These are phyloP conservation scores for Calocybe gangraenosa DNA, from an alignment of 768 basidiomycete species.

Conservation along the genomic window DNA sequence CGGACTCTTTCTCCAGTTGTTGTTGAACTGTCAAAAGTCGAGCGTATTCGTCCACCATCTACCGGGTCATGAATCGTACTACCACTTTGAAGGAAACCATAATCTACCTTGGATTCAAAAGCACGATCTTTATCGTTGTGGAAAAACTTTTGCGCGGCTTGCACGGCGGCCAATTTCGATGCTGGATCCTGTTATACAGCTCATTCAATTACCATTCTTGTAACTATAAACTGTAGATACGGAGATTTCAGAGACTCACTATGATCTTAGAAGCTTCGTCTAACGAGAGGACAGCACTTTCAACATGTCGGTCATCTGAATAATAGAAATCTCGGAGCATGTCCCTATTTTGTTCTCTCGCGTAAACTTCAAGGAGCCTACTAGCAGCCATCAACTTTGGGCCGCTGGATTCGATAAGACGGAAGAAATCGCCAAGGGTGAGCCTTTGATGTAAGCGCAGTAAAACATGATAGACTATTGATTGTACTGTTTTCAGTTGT, in stretches of 20 bases:
- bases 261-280: slow-evolving; percentile 71
- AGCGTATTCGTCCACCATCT: slow-evolving; percentile 91
- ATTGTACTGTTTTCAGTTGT: slow-evolving; percentile 2
- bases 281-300: slow-evolving; percentile 85
- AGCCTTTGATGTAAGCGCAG: slow-evolving; percentile 82
- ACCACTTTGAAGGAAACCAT: background rate
- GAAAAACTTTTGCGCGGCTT: slow-evolving; percentile 88
- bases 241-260: slow-evolving; percentile 43
- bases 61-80: background rate
- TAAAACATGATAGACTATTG: slow-evolving; percentile 86
- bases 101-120: slow-evolving; percentile 83
- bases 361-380: slow-evolving; percentile 83
- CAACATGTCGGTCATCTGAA: slow-evolving; percentile 92
- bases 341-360: slow-evolving; percentile 83
- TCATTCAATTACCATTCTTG: too few species aligned
- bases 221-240: too few species aligned
- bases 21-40: slow-evolving; percentile 80
- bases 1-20: slow-evolving; percentile 80
- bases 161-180: slow-evolving; percentile 67
- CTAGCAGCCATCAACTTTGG: slow-evolving; percentile 68
- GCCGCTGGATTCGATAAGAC: slow-evolving; percentile 88
- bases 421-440: slow-evolving; percentile 89
- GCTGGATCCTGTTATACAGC: slow-evolving; percentile 54
- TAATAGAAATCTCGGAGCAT: slow-evolving; percentile 97
- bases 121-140: slow-evolving; percentile 87